A percentile compares a stretch with the other conserved stretches of the same genome.
Evolutionary conservation across 371 early-diverging fungal genomes (phyloP).

Genomic region (Chytridium lagenaria): DNA sequence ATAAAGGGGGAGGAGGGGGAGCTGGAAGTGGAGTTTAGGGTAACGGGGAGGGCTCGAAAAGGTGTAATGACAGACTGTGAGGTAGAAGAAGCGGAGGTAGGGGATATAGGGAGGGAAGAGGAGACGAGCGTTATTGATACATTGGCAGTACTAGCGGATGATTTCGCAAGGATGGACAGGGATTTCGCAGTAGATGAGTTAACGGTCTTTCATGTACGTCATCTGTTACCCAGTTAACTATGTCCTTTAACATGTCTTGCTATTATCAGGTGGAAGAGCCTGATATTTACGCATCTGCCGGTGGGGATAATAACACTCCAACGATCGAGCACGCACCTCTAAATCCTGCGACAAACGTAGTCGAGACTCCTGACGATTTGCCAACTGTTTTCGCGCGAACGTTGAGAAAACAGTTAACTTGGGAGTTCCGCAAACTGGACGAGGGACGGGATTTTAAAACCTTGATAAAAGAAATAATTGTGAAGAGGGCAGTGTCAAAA

Average conservation of each 20-base stretch:
- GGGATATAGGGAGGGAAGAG: background rate
- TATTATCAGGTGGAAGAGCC: constrained; percentile 4
- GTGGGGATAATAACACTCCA: background rate
- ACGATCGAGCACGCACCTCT: too few relatives aligned
- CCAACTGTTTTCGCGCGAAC: background rate
- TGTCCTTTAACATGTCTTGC: background rate
- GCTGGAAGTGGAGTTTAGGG: background rate
- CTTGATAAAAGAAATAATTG: too few relatives aligned
- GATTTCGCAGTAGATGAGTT: background rate
- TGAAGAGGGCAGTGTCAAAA: too few relatives aligned
- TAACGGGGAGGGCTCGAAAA: background rate
- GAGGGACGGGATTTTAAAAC: too few relatives aligned
- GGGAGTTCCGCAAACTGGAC: too few relatives aligned
- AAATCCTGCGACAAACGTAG: too few relatives aligned
- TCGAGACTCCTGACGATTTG: too few relatives aligned
- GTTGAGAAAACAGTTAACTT: too few relatives aligned
- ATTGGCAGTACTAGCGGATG: background rate
- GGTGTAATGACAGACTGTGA: background rate
- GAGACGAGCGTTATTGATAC: background rate
- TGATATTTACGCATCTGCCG: background rate
- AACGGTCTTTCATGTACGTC: background rate
- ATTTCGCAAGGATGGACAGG: background rate
- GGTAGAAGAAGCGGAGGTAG: background rate
- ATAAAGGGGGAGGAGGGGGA: background rate
- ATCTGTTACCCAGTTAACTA: background rate